phyloP scores from a whole-genome alignment of 495 filamentous ascomycete genomes.

The Cercophora sp. region DNA sequence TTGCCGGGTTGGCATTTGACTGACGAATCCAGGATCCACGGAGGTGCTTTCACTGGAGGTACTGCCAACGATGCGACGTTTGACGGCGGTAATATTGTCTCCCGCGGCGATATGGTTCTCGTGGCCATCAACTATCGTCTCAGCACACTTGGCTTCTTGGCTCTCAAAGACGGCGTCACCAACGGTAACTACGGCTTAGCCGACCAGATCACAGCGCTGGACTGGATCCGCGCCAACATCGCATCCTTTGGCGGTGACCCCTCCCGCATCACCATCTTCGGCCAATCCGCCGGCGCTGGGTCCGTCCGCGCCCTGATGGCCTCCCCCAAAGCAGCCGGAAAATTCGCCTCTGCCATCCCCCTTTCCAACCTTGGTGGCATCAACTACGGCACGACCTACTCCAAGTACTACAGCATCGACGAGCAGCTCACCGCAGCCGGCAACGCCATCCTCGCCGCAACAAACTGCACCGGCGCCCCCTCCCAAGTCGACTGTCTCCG shows the following conservation, averaged over 20 bases:
- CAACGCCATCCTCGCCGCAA: conserved; percentile 39
- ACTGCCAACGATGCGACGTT: conserved; percentile 40
- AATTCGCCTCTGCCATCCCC: conserved; percentile 48
- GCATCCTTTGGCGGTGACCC: conserved; percentile 58
- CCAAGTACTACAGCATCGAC: conserved; percentile 44
- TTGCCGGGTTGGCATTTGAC: neutral
- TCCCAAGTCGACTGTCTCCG: conserved; percentile 48
- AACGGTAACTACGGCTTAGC: conserved; percentile 54
- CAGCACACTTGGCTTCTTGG: conserved; percentile 57
- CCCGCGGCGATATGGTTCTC: conserved; percentile 55
- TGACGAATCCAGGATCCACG: conserved; percentile 31
- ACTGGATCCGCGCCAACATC: conserved; percentile 63
- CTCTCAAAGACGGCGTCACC: conserved; percentile 40
- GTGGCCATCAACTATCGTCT: conserved; percentile 66
- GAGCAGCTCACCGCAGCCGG: conserved; percentile 35
- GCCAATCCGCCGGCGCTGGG: conserved; percentile 52
- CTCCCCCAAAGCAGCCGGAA: conserved; percentile 46
- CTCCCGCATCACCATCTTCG: conserved; percentile 54
- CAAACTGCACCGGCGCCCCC: conserved; percentile 38
- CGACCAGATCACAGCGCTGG: conserved; percentile 56
- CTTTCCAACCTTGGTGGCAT: conserved; percentile 48
- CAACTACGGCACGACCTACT: conserved; percentile 42
- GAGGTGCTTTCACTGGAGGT: conserved; percentile 38
- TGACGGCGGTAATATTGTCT: conserved; percentile 42
- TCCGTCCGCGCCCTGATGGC: conserved; percentile 52